Conservation (phyloP, 768 basidiomycete species). For the Termitomyces sp. region DNA sequence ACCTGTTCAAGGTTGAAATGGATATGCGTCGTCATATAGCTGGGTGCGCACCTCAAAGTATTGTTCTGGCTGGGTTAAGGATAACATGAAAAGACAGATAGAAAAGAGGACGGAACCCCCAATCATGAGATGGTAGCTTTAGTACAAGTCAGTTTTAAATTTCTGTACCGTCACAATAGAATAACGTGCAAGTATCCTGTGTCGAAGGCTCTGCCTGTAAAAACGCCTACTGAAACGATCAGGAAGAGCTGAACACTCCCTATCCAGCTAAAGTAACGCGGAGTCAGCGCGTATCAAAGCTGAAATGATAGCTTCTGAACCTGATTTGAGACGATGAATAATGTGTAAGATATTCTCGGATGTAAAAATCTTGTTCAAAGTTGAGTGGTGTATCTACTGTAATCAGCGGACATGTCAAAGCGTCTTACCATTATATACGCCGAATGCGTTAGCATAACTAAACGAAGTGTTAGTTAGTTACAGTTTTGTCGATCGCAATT, state of each 20-base stretch:
- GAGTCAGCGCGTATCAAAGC: background rate
- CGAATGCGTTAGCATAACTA: constrained; percentile 19
- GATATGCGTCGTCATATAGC: background rate
- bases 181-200: constrained; percentile 20
- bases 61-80: constrained; percentile 20
- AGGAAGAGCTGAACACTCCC: constrained; percentile 22
- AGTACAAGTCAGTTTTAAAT: background rate
- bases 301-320: constrained; percentile 2
- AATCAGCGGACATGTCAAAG: too few relatives aligned
- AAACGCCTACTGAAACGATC: constrained; percentile 18
- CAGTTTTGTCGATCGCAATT: background rate
- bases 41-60: constrained; percentile 20
- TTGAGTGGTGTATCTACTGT: background rate
- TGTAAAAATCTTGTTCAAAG: constrained; percentile 18
- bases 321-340: constrained; percentile 21
- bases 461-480: background rate
- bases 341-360: constrained; percentile 18
- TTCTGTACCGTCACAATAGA: background rate
- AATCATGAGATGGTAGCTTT: constrained; percentile 23
- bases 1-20: constrained; percentile 21
- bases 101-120: constrained; percentile 22
- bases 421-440: constrained; percentile 16
- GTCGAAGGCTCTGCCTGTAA: constrained; percentile 21
- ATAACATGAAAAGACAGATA: constrained; percentile 27
- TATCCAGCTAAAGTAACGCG: constrained; percentile 19